Base-by-base conservation (phyloP, 208 protist genomes). In the Zelonia costaricensis region DNA sequence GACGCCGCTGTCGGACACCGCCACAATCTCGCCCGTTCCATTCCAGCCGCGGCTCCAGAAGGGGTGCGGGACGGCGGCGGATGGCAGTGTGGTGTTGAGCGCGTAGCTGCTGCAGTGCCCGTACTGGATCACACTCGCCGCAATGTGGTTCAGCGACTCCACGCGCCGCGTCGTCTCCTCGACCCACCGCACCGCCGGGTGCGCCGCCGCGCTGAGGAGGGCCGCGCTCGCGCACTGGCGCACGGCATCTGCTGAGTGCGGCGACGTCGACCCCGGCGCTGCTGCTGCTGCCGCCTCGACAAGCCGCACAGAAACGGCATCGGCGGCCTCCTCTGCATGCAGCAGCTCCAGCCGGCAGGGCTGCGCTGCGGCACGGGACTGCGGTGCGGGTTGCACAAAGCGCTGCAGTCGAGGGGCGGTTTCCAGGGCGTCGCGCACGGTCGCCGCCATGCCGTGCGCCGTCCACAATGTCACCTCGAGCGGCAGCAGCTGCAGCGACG, bases 1-100 rank as follows among this genome's bases (percentile, higher is more conserved):
- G 3, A 98, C 55, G 8, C 91, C 92, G 39, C 82, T 94, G 70
- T 98, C 94, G 10, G 80, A 82, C n/a, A 96, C 65, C 12, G 69
- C 79, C 63, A 96, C 72, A 22, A 98, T 67, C 70, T 98, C 86
- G 30, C 84, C 87, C 4, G 45, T 58, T 25, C 94, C 94, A 31
- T 84, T 74, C 35, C 94, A 74, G 38, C 80, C 81, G 7, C n/a
- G 49, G 16, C 74, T 69, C 86, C 87, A 94, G 7, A 93, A 28
- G 1, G 90, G 82, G 20, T 71, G 59, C 10, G 55, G 27, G 4
- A 46, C 0, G 4, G 2, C 35, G 4, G 25, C 23, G n/a, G 23
- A 35, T 4, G 18, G 43, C 7, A 6, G 33, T 31, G 3, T 31
- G 16, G 45, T 27, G 46, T 52, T 27, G 6, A 33, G 48, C 9